Evolutionary conservation across 78 protist species (phyloP), one percentile per base, ranked within the genome.

Genomic region (Pigoraptor vietnamica): DNA sequence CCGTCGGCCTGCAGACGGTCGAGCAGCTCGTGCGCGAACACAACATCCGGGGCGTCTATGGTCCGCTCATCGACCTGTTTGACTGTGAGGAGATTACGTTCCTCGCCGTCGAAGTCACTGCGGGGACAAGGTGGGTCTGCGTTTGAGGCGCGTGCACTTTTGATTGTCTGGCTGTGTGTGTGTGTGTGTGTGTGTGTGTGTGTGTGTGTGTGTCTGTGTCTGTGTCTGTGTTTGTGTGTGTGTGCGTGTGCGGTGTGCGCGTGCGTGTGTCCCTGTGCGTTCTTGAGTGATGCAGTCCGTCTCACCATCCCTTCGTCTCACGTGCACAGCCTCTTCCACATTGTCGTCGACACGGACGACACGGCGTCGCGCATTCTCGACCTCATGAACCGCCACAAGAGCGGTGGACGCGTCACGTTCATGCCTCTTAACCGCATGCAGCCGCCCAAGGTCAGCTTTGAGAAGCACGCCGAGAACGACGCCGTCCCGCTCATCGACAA

Each of bases 51-150:
- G 98, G 97, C 33, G 96, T 96, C 23, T 40, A 95, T 81, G 99
- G 99, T 0, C 98, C 99, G 25, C 92, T 99, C 10, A 90, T 96
- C 10, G 99, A 97, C 39, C 96, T 97, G 32, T 90, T 99, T 89
- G 32, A 86, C 1, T 55, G 93, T 89, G 94, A 92, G 33, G 94
- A 95, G 19, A 39, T 34, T 24, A 96, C 90, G 56, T 0, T 0
- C 39, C 35, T 91, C 0, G 99, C 99, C 2, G 93, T 97, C n/a
- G 99, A 99, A 0, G 97, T 94, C 14, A 81, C 94, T 2, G 98
- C 96, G 33, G 98, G 97, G 2, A 94, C 93, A 79, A 34, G 87
- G 92, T 89, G n/a, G 6, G 90, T 87, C 32, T 24, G 37, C 29
- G n/a, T 33, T 29, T 86, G 91, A 24, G 25, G n/a, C 0, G 24